Evolutionary conservation across 768 basidiomycete species (phyloP), one percentile per base, ranked within the genome.

Genomic region (Agaricus sinodeliciosus): DNA sequence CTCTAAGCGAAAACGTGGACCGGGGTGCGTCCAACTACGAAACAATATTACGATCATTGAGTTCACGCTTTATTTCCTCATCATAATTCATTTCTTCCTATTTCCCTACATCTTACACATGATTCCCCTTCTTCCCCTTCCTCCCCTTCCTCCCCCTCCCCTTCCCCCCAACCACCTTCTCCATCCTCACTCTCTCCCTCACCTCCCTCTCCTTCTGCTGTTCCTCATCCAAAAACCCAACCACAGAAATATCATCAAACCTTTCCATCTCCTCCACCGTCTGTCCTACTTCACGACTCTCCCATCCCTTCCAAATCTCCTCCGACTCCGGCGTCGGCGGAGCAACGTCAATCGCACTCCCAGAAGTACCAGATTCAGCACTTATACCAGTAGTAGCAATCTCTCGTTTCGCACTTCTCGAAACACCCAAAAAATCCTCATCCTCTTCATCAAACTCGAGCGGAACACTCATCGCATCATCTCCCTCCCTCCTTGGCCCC

Each of bases 371-470:
- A 4, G 65, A 64, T 0, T 61, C 69, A 7, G 67, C 67, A 28
- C 65, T 67, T 13, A 51, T 64, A 16, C 60, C 63, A 26, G 57
- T 64, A 0, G 62, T 62, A 31, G 51, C 55, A 39, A 59, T 59
- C 8, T 51, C 55, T 3, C 49, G 7, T 40, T 41, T 59, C n/a
- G 60, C 65, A 12, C 58, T 57, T 1, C 39, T 36, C 45, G 37
- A 34, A 25, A 51, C 50, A 5, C 54, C 59, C 16, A 70, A 49
- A 59, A 85, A 81, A 44, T 83, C 82, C 50, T 86, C 83, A 50
- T 86, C 85, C 54, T 82, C 80, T 59, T 86, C 82, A 48, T 83
- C 83, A 61, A 87, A 86, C 62, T 75, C 75, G 19, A 83, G 66
- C 22, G 79, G 75, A 13, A 79, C 78, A 1, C 64, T 60, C 0